Conservation (phyloP, 768 basidiomycete genomes). For the Panellus pusillus region DNA sequence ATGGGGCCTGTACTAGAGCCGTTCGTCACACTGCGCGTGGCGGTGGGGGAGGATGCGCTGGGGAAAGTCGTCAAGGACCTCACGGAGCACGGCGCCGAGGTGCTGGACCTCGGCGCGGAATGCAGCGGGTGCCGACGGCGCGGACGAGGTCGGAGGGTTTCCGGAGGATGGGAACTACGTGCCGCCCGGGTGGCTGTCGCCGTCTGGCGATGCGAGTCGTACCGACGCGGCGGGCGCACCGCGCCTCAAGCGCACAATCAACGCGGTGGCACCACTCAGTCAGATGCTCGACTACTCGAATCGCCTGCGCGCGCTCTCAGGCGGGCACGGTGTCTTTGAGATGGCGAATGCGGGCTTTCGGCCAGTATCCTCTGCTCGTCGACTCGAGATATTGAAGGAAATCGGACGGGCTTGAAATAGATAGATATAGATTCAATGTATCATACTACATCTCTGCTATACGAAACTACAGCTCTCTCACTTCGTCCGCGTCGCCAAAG, state of each 20-base stretch:
- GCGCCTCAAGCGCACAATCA: slow-evolving; percentile 61
- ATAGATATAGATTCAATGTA: slow-evolving; percentile 3
- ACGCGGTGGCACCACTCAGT: slow-evolving; percentile 76
- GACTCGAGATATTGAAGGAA: slow-evolving; percentile 72
- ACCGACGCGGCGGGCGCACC: slow-evolving; percentile 32
- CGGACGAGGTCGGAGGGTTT: slow-evolving; percentile 46
- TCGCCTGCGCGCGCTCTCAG: slow-evolving; percentile 75
- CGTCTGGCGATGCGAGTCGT: slow-evolving; percentile 47
- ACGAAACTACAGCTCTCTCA: slow-evolving; percentile 49
- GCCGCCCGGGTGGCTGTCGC: slow-evolving; percentile 75
- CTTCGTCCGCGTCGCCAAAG: slow-evolving; percentile 84
- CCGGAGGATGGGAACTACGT: slow-evolving; percentile 68
- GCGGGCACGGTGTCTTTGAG: slow-evolving; percentile 81
- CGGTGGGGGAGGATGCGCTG: slow-evolving; percentile 62
- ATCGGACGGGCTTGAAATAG: slow-evolving; percentile 63
- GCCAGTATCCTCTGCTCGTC: slow-evolving; percentile 59
- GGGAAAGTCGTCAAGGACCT: slow-evolving; percentile 83
- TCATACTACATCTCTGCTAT: neutral
- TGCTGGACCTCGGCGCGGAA: slow-evolving; percentile 64
- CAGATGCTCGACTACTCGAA: slow-evolving; percentile 80
- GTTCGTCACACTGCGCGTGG: slow-evolving; percentile 67
- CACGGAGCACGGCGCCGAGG: slow-evolving; percentile 81
- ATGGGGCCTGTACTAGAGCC: slow-evolving; percentile 80
- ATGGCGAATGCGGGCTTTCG: slow-evolving; percentile 79
- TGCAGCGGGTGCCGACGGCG: slow-evolving; percentile 30